Evolutionary conservation across 2,329 filamentous ascomycete species (phyloP), one percentile per base, ranked within the genome.

Genomic region (Penicillium sp.): DNA sequence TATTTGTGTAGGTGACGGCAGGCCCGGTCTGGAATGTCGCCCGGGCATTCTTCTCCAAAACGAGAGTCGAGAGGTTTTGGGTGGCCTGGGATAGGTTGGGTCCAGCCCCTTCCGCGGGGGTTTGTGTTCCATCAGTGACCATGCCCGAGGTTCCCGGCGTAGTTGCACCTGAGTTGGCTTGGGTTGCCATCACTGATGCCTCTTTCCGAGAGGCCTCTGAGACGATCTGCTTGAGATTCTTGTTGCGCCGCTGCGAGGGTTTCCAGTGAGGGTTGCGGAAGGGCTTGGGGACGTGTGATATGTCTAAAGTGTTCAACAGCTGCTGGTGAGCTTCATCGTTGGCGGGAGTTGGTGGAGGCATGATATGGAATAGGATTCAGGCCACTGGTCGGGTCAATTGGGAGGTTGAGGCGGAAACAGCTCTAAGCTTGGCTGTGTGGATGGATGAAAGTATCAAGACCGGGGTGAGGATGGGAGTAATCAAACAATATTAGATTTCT

Each of bases 221-320:
- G 53, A 98, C 78, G 55, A 98, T 93, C 61, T 95, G 88, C 72
- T 97, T 97, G 71, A 97, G 84, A 70, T 95, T 97, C 77, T 98
- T 98, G 80, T 98, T 98, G 70, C 93, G 88, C 45, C 93, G 89
- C 70, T 90, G 85, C 58, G 91, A 88, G 15, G 93, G 88, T 65
- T 87, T 89, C 93, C 93, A 98, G 67, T 82, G 75, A 3, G 85
- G 77, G 66, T 89, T 95, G 69, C 91, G 90, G 77, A 96, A 98
- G 63, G 83, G 85, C 73, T 94, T 95, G 61, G 83, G 83, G 65
- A 87, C 81, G 52, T 83, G 81, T 69, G 93, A 85, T 63, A 96
- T 88, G 75, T 98, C 93, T 64, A 97, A 87, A 67, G 87, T 76
- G 71, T 96, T 88, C 60, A 98, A 83, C 53, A 97, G 84, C 59